Conservation (phyloP, 2,329 filamentous ascomycete species). For the Clonostachys byssicola region DNA sequence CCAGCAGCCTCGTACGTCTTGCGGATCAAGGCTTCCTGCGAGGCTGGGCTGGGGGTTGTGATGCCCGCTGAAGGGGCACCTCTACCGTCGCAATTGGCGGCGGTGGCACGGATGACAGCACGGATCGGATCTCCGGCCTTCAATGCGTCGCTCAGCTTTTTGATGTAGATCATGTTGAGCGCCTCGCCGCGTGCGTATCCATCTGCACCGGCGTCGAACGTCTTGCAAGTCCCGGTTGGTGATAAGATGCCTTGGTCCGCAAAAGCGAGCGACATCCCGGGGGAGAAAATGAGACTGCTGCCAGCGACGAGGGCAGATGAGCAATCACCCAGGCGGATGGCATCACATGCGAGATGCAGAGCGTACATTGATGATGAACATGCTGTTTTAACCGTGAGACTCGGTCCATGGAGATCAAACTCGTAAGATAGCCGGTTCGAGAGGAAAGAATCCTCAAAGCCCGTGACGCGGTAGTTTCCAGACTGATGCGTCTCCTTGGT, state of each 20-base stretch:
- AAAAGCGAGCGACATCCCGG: constrained; percentile 6
- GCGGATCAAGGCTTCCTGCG: constrained; percentile 32
- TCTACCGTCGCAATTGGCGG: constrained; percentile 30
- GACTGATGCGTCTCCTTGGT: constrained; percentile 11
- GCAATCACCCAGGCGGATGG: not conserved
- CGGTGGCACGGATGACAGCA: constrained; percentile 23
- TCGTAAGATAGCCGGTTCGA: not conserved
- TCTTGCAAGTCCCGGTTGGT: constrained; percentile 14
- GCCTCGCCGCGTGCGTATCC: constrained; percentile 45
- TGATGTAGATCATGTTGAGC: constrained; percentile 31
- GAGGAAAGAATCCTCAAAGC: not conserved
- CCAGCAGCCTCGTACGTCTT: constrained; percentile 23
- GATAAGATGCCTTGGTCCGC: constrained; percentile 16
- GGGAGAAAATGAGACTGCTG: not conserved
- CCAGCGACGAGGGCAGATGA: constrained; percentile 1
- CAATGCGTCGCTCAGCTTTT: constrained; percentile 36
- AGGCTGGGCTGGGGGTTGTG: constrained; percentile 25
- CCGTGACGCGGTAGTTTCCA: constrained; percentile 8
- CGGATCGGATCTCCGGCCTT: constrained; percentile 31
- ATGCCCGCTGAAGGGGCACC: constrained; percentile 22
- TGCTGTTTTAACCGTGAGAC: not conserved
- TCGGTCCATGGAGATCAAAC: not conserved
- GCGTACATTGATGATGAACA: constrained; percentile 1
- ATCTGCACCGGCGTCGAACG: constrained; percentile 31
- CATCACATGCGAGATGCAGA: constrained; percentile 1